Conservation (phyloP, 2,329 filamentous ascomycete species). For the Verticillium nubilum region DNA sequence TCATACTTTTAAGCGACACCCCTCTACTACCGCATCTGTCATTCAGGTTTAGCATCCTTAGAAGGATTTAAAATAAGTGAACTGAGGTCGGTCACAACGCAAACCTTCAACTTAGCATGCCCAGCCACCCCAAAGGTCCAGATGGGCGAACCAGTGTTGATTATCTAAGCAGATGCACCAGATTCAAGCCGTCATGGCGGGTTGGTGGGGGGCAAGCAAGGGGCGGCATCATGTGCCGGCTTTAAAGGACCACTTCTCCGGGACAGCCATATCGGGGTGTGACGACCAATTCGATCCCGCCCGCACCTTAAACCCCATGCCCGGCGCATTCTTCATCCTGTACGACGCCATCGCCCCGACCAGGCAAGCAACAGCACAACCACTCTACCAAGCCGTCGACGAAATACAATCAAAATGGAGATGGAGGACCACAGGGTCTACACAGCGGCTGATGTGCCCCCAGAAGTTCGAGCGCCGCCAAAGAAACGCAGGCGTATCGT, state of each 20-base stretch:
- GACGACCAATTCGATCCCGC: not conserved
- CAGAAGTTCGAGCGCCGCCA: conserved; percentile 23
- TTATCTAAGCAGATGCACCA: no score
- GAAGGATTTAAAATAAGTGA: no score
- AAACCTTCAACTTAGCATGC: no score
- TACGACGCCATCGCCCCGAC: not conserved
- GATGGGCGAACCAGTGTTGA: no score
- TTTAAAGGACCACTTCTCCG: not conserved
- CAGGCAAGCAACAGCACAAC: not conserved
- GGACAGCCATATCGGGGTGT: not conserved
- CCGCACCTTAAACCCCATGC: not conserved
- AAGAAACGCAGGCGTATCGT: conserved; percentile 55
- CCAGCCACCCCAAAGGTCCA: no score
- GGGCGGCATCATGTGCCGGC: not conserved
- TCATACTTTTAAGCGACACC: no score
- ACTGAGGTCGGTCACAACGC: no score
- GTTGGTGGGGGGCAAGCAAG: no score
- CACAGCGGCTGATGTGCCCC: conserved; percentile 1
- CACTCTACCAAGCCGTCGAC: not conserved
- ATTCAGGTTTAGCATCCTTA: no score
- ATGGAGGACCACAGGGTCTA: not conserved
- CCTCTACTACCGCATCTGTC: no score
- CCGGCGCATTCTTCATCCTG: not conserved
- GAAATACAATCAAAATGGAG: not conserved
- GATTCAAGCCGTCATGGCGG: no score